Evolutionary conservation across 148 eudicot genomes (phyloP).

Genomic region (Drosera capensis): DNA sequence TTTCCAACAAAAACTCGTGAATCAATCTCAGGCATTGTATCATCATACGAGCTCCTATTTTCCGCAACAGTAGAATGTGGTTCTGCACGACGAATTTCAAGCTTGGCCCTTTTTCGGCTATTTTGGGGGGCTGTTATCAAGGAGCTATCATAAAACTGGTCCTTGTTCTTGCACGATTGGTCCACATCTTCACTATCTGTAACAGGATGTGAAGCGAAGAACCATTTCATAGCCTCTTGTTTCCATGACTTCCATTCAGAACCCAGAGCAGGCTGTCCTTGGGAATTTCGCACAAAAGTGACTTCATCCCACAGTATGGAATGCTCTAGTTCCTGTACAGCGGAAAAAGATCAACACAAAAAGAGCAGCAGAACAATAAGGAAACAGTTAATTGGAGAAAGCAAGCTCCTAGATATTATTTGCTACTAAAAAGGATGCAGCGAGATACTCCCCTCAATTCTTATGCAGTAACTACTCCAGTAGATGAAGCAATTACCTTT

Average conservation of each 20-base stretch:
- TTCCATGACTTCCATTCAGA: slow-evolving; percentile 76
- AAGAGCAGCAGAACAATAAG: background rate
- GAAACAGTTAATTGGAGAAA: background rate
- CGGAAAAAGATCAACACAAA: background rate
- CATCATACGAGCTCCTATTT: slow-evolving; percentile 20
- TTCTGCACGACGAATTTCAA: slow-evolving; percentile 97
- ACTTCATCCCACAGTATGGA: slow-evolving; percentile 70
- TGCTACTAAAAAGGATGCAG: background rate
- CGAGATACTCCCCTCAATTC: background rate
- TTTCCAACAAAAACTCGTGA: slow-evolving; percentile 30
- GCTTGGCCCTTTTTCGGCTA: slow-evolving; percentile 84
- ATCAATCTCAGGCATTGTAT: slow-evolving; percentile 32
- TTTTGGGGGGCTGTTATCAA: slow-evolving; percentile 28
- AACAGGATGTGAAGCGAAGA: slow-evolving; percentile 34
- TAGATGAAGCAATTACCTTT: slow-evolving; percentile 52
- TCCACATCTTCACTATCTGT: slow-evolving; percentile 20
- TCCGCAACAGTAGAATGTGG: slow-evolving; percentile 32
- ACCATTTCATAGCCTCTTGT: slow-evolving; percentile 60
- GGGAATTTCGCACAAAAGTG: slow-evolving; percentile 27
- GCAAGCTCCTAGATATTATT: background rate
- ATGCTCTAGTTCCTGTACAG: slow-evolving; percentile 68
- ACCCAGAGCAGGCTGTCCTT: slow-evolving; percentile 31
- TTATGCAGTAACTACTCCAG: too few species aligned
- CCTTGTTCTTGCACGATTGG: slow-evolving; percentile 15
- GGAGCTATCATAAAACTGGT: slow-evolving; percentile 22